A percentile compares a stretch with the other conserved stretches of the same genome.
These are phyloP conservation scores for Calonectria pteridis DNA, from an alignment of 2,329 filamentous ascomycete genomes.

Conservation along the genomic window DNA sequence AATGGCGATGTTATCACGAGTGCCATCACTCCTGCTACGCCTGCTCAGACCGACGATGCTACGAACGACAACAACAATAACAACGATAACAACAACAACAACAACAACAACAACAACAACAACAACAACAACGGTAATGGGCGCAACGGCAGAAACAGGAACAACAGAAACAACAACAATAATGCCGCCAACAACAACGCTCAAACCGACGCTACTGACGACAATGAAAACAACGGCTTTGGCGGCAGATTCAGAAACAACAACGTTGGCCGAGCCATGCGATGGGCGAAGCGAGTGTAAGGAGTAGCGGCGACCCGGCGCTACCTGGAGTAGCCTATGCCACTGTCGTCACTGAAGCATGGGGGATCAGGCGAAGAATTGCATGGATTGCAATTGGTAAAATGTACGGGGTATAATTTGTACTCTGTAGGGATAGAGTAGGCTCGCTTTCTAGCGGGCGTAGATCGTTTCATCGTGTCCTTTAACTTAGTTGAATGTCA, in stretches of 20 bases:
- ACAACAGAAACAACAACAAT: neutral
- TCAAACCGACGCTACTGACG: neutral
- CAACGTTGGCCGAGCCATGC: constrained; percentile 16
- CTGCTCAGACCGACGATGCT: constrained; percentile 17
- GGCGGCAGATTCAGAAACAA: constrained; percentile 7
- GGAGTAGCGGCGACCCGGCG: neutral
- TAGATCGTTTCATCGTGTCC: neutral
- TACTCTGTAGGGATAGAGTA: constrained; percentile 9
- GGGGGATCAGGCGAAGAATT: neutral
- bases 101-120: constrained; percentile 12
- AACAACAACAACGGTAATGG: constrained; percentile 9
- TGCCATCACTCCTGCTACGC: constrained; percentile 10
- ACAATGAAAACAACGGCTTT: constrained; percentile 19
- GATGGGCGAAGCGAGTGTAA: constrained; percentile 25
- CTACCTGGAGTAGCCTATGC: neutral
- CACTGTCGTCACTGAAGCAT: constrained; percentile 1
- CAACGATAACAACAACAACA: neutral
- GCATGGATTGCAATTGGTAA: constrained; percentile 9
- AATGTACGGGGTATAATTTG: constrained; percentile 15
- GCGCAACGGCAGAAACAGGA: neutral
- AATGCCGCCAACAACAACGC: neutral
- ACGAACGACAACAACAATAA: constrained; percentile 1
- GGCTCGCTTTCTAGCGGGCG: neutral
- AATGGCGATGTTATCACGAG: neutral
- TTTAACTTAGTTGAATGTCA: neutral